phyloP scores from a whole-genome alignment of 1,284 basidiomycete genomes.

The Neolentinus lepideus region DNA sequence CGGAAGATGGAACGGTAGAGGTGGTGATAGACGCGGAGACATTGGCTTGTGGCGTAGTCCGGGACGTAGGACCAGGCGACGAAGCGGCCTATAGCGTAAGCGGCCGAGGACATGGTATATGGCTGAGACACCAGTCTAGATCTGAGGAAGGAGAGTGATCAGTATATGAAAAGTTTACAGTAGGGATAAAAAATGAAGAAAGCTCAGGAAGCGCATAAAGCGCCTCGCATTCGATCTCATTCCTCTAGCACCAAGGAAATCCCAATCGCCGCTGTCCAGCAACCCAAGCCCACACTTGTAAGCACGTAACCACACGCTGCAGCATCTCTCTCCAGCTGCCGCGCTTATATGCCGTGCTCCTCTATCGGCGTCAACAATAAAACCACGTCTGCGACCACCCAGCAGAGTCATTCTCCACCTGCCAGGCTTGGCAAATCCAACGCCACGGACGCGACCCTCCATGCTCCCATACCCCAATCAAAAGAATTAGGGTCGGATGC shows the following conservation, averaged over 20 bases:
- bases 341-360: constrained; percentile 26
- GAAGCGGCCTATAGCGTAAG: constrained; percentile 23
- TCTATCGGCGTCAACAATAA: constrained; percentile 16
- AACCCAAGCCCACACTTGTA: constrained; percentile 21
- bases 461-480: constrained; percentile 7
- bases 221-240: constrained; percentile 25
- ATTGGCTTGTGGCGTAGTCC: constrained; percentile 28
- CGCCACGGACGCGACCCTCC: constrained; percentile 10
- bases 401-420: constrained; percentile 16
- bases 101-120: constrained; percentile 19
- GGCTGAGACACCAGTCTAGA: neutral
- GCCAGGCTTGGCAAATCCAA: constrained; percentile 24
- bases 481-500: constrained; percentile 5
- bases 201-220: constrained; percentile 25
- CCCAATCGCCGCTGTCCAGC: constrained; percentile 5
- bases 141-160: constrained; percentile 1
- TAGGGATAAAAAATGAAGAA: constrained; percentile 1
- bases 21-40: constrained; percentile 32
- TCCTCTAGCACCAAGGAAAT: constrained; percentile 6
- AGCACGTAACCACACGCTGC: constrained; percentile 34
- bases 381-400: constrained; percentile 38
- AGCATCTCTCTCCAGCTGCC: constrained; percentile 23
- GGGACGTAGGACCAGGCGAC: constrained; percentile 41
- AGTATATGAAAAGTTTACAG: neutral
- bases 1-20: constrained; percentile 28